These are phyloP conservation scores for Colletotrichum zoysiae DNA, from an alignment of 2,329 filamentous ascomycete species.

Conservation along the genomic window DNA sequence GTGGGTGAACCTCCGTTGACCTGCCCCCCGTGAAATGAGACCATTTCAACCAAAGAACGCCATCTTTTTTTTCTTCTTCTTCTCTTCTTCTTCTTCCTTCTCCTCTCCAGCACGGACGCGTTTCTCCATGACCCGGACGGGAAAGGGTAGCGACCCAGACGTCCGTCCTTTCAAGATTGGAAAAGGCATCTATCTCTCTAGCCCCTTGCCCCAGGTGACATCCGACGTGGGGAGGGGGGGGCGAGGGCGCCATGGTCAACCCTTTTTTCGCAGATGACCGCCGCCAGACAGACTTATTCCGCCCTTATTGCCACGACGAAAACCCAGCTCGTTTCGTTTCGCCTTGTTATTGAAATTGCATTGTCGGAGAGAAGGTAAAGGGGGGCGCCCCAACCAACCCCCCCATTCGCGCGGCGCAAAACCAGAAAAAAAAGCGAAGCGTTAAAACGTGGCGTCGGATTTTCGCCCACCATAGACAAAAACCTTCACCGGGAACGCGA, in stretches of 20 bases:
- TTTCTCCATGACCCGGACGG: background rate
- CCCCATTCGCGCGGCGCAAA: background rate
- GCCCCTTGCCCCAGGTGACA: background rate
- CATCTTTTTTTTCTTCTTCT: too few species aligned
- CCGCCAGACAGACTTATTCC: background rate
- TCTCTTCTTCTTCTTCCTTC: too few species aligned
- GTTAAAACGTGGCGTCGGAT: background rate
- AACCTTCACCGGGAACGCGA: background rate
- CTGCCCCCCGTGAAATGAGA: background rate
- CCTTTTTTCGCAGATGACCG: slow-evolving; percentile 10
- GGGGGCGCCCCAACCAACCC: too few species aligned
- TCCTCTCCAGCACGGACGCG: too few species aligned
- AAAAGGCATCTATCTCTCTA: background rate
- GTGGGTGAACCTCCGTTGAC: background rate
- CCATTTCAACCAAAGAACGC: background rate
- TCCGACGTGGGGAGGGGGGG: background rate
- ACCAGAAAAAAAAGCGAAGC: background rate
- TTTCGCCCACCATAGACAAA: background rate
- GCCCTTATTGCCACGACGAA: background rate
- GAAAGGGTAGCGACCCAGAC: background rate
- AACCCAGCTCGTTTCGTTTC: background rate
- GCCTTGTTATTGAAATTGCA: background rate
- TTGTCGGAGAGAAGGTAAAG: background rate
- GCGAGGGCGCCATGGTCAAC: background rate
- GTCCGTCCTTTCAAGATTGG: background rate